phyloP scores from a whole-genome alignment of 2,329 filamentous ascomycete species.

The Aspergillus pseudotamarii region DNA sequence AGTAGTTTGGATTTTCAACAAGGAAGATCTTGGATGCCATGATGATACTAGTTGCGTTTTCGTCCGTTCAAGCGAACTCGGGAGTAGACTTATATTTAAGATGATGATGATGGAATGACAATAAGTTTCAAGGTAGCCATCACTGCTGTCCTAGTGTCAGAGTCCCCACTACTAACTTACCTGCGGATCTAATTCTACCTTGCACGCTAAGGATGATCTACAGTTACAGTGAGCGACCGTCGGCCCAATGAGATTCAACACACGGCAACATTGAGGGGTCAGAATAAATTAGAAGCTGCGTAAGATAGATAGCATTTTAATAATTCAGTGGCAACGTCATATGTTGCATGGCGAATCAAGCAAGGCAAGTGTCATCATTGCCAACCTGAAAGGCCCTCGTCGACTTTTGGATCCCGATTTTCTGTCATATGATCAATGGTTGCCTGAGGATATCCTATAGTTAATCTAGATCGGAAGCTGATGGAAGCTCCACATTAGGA shows the following conservation, averaged over 20 bases:
- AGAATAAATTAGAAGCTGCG: background rate
- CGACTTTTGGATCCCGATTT: background rate
- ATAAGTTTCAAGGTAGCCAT: background rate
- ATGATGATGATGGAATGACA: background rate
- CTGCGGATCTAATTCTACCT: background rate
- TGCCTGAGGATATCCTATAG: background rate
- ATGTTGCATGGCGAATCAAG: background rate
- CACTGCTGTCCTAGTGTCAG: background rate
- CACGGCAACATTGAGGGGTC: background rate
- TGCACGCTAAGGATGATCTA: slow-evolving; percentile 1
- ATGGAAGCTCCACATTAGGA: background rate
- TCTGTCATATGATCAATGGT: background rate
- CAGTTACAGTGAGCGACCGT: background rate
- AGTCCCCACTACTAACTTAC: background rate
- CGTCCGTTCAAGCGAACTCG: background rate
- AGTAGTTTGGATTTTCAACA: slow-evolving; percentile 62
- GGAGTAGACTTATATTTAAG: background rate
- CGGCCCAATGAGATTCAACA: background rate
- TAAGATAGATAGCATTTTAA: background rate
- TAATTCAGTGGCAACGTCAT: background rate
- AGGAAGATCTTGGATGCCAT: slow-evolving; percentile 52
- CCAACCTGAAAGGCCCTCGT: too few species aligned
- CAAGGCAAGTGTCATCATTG: too few species aligned
- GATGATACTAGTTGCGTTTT: slow-evolving; percentile 14
- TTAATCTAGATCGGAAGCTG: background rate